Evolutionary conservation across 768 basidiomycete genomes (phyloP), one percentile per base, ranked within the genome.

Genomic region (Pleurotus eryngii): DNA sequence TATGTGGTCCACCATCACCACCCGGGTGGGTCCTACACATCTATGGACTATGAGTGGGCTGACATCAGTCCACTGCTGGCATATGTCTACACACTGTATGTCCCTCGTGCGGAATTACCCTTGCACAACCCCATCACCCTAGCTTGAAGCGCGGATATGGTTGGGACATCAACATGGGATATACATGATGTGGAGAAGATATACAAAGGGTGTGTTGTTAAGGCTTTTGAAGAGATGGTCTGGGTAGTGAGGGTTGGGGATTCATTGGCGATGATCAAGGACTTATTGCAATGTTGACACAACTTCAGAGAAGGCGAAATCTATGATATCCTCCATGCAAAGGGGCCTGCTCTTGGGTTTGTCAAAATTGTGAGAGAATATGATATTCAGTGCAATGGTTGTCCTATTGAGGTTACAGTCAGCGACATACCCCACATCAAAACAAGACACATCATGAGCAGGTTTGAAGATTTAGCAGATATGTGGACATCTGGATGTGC

Each of bases 51-150:
- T 15, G 15, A 8, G 3, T 56, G 45, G 46, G 26, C 56, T 11
- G 38, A 59, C 24, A 12, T 59, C 24, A 8, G 15, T 1, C 47
- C 59, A 1, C 17, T 59, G 27, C 20, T 45, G 7, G 15, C 30
- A 4, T 59, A 56, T 38, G 40, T 56, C 40, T 56, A 56, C 49
- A 49, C 55, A 0, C 47, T 59, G 20, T 59, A 59, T 26, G 14
- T 47, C 9, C 59, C 55, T 5, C 55, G 17, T 35, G 17, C 43
- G 2, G 55, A 50, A 6, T 47, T 49, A 17, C 26, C 46, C 20
- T 49, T 27, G 22, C 26, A 17, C 15, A 55, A 59, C 42, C 14
- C 46, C 39, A 56, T 59, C 37, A 49, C 46, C 4, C 59, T 59
- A 14, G 43, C 55, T 26, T 0, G 18, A 11, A 30, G 30, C 26